Evolutionary conservation across 768 basidiomycete genomes (phyloP).

Genomic region (Kondoa subrosea): DNA sequence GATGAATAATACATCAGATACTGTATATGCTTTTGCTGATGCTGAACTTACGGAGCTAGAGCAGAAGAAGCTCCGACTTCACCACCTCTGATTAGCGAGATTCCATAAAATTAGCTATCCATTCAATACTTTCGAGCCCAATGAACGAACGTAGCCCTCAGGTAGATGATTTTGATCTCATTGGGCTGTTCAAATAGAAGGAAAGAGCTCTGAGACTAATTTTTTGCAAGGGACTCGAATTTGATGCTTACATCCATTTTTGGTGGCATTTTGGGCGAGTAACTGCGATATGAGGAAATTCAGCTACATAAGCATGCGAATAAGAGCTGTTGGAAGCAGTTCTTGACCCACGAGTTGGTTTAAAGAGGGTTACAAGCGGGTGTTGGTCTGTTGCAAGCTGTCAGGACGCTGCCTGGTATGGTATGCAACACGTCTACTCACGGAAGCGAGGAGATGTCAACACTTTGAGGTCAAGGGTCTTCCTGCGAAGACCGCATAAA

Average conservation of each 20-base stretch:
- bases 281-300: not conserved
- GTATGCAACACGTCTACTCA: too few species aligned
- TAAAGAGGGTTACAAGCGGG: not conserved
- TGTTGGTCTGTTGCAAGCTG: not conserved
- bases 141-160: not conserved
- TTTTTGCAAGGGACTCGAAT: not conserved
- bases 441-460: too few species aligned
- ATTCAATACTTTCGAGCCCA: not conserved
- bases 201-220: conserved; percentile 3
- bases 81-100: conserved; percentile 54
- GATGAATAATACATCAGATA: too few species aligned
- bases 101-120: not conserved
- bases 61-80: conserved; percentile 98
- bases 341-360: not conserved
- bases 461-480: too few species aligned
- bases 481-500: too few species aligned
- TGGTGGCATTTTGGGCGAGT: not conserved
- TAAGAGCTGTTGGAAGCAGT: not conserved
- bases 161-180: conserved; percentile 53
- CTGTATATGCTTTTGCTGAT: too few species aligned
- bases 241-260: not conserved
- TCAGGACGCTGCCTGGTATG: too few species aligned
- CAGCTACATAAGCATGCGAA: not conserved
- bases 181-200: conserved; percentile 41
- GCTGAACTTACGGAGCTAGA: conserved; percentile 65